phyloP scores from a whole-genome alignment of 1,139 yeast species.

The Candida frijolesensis region DNA sequence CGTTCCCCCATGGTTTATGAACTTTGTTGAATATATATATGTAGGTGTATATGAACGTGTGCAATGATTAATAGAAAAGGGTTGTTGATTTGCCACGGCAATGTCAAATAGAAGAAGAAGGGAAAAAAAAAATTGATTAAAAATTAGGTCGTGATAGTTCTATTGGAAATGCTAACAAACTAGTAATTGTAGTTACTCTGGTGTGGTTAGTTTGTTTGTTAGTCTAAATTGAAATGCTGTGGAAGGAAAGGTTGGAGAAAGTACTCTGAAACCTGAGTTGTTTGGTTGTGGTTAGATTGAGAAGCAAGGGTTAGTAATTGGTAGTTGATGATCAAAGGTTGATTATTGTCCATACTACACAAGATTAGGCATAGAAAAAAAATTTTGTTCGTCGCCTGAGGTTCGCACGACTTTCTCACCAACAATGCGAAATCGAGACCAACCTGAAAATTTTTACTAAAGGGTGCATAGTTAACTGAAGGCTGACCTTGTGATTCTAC shows the following conservation, averaged over 20 bases:
- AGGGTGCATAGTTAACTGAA: not conserved
- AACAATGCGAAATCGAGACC: not conserved
- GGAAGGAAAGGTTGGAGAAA: no score
- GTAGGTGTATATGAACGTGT: not conserved
- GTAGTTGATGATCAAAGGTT: no score
- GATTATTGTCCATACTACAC: no score
- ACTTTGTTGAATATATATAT: not conserved
- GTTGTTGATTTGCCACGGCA: conserved; percentile 5
- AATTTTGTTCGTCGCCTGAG: not conserved
- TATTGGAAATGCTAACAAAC: no score
- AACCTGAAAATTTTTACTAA: not conserved
- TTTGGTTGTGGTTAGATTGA: no score
- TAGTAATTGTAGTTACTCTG: no score
- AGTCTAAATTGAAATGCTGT: no score
- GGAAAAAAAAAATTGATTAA: not conserved
- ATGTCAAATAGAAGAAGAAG: not conserved
- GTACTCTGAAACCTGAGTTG: no score
- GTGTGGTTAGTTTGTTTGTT: no score
- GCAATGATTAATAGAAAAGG: not conserved
- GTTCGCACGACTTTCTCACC: no score
- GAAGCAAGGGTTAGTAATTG: no score
- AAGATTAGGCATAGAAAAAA: not conserved
- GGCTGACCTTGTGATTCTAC: not conserved
- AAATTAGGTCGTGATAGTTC: not conserved
- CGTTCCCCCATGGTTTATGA: conserved; percentile 58